phyloP scores from a whole-genome alignment of 768 basidiomycete species.

The Panaeolus papilionaceus region DNA sequence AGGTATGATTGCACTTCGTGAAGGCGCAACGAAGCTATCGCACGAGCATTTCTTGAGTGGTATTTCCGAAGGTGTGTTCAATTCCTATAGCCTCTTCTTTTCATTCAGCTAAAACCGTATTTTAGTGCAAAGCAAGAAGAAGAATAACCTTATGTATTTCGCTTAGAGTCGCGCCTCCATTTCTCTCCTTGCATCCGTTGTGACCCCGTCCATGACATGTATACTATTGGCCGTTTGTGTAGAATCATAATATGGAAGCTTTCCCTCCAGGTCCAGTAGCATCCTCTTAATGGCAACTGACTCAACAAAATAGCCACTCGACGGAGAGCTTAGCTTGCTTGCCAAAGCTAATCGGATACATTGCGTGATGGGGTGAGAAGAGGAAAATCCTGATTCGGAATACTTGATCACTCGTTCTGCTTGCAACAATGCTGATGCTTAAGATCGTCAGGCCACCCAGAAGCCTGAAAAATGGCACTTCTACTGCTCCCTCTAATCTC shows the following conservation, averaged over 20 bases:
- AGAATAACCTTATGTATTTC: slow-evolving; percentile 96
- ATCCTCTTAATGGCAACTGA: slow-evolving; percentile 1
- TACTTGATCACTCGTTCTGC: slow-evolving; percentile 22
- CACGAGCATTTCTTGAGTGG: slow-evolving; percentile 98
- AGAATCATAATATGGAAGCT: slow-evolving; percentile 13
- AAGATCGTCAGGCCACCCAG: slow-evolving; percentile 37
- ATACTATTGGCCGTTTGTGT: slow-evolving; percentile 4
- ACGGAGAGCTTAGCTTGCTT: not conserved
- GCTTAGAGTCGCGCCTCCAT: slow-evolving; percentile 51
- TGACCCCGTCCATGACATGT: slow-evolving; percentile 18
- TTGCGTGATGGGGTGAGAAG: slow-evolving; percentile 19
- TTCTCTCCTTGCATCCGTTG: not conserved
- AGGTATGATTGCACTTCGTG: slow-evolving; percentile 97
- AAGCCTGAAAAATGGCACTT: slow-evolving; percentile 28
- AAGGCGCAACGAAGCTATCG: slow-evolving; percentile 85
- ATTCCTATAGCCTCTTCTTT: slow-evolving; percentile 16
- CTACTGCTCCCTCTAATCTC: slow-evolving; percentile 28
- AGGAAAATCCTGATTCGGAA: slow-evolving; percentile 30
- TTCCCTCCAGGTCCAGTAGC: not conserved
- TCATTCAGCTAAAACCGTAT: slow-evolving; percentile 28
- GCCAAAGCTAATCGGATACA: slow-evolving; percentile 8
- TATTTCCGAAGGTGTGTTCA: slow-evolving; percentile 78
- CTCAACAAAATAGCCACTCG: not conserved
- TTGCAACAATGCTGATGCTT: slow-evolving; percentile 28
- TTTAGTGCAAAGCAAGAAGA: slow-evolving; percentile 98